A percentile compares a stretch with the other conserved stretches of the same genome.
Evolutionary conservation across 2,329 filamentous ascomycete genomes (phyloP).

Genomic region (Cercospora sp.): DNA sequence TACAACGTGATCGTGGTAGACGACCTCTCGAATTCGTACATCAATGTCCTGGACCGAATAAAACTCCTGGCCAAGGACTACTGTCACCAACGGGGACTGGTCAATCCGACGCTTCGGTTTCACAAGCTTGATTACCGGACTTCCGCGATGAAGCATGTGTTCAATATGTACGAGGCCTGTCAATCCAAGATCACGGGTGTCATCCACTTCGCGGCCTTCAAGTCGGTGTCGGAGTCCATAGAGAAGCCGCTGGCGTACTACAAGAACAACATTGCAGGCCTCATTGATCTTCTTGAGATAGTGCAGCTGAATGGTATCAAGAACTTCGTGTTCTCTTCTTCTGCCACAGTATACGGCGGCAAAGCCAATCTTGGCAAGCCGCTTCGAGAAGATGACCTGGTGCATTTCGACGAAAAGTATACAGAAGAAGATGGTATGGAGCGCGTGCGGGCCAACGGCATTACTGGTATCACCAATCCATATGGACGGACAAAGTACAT

Average conservation of each 20-base stretch:
- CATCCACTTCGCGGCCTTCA: constrained; percentile 70
- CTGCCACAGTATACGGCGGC: constrained; percentile 65
- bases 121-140: constrained; percentile 53
- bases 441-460: constrained; percentile 47
- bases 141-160: constrained; percentile 44
- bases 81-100: constrained; percentile 42
- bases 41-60: constrained; percentile 43
- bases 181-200: constrained; percentile 60
- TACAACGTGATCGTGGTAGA: constrained; percentile 55
- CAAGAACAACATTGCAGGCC: constrained; percentile 65
- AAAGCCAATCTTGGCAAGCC: constrained; percentile 33
- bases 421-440: constrained; percentile 47
- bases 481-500: constrained; percentile 69
- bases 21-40: constrained; percentile 48
- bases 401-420: constrained; percentile 43
- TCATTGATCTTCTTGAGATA: constrained; percentile 59
- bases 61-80: constrained; percentile 40
- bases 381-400: constrained; percentile 30
- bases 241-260: constrained; percentile 63
- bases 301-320: constrained; percentile 62
- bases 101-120: constrained; percentile 49
- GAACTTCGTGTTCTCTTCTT: constrained; percentile 67
- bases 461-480: constrained; percentile 61
- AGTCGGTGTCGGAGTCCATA: constrained; percentile 66
- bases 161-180: constrained; percentile 45